These are phyloP conservation scores for Trichocomaceae sp. DNA, from an alignment of 2,329 filamentous ascomycete species.

Conservation along the genomic window DNA sequence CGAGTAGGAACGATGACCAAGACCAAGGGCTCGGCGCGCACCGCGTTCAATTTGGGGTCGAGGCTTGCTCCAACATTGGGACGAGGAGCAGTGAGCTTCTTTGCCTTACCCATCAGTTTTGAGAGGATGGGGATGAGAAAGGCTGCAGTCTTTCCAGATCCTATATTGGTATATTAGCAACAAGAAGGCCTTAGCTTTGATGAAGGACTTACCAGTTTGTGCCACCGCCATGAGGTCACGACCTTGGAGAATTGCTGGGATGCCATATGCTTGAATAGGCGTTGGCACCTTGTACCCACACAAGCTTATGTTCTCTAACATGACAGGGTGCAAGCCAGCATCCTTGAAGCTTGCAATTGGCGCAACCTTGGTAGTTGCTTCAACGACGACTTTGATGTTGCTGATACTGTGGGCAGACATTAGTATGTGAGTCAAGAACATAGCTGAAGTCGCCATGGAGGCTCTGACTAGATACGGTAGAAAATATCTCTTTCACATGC, in stretches of 20 bases:
- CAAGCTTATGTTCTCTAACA: constrained; percentile 69
- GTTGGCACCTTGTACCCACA: constrained; percentile 68
- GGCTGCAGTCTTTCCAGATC: constrained; percentile 92
- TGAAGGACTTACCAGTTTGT: constrained; percentile 71
- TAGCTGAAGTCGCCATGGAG: neutral
- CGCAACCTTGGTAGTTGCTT: constrained; percentile 42
- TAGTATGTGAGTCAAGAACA: neutral
- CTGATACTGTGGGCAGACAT: constrained; percentile 31
- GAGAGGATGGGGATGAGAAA: constrained; percentile 86
- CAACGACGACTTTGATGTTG: constrained; percentile 45
- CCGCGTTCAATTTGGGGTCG: constrained; percentile 44
- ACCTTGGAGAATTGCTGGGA: constrained; percentile 70
- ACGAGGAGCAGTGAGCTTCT: constrained; percentile 70
- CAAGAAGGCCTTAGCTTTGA: neutral
- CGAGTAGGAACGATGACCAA: constrained; percentile 80
- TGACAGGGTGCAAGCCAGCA: constrained; percentile 76
- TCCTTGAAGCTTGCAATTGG: constrained; percentile 58
- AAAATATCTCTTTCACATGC: no score
- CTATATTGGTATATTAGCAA: constrained; percentile 41
- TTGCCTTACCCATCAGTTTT: constrained; percentile 90
- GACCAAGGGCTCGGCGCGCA: constrained; percentile 79
- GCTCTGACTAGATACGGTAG: neutral
- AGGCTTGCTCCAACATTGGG: constrained; percentile 56
- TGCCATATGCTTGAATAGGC: constrained; percentile 77
- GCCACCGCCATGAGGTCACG: constrained; percentile 83